phyloP scores from a whole-genome alignment of 257 asterid species.

The Haberlea rhodopensis region DNA sequence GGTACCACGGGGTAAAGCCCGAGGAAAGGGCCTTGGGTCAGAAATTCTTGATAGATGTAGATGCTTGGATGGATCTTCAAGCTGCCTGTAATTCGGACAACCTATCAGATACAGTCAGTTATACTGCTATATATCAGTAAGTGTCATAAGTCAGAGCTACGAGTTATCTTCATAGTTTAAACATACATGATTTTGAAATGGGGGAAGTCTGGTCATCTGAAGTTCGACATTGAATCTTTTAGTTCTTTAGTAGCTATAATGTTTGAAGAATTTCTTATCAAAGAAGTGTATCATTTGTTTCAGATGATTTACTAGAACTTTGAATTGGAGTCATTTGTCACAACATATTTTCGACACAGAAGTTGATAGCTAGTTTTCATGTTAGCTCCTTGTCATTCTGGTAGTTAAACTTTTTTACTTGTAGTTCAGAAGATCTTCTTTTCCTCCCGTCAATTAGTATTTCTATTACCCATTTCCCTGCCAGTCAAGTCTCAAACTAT shows the following conservation, averaged over 20 bases:
- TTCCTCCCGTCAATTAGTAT: too few relatives aligned
- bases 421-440: too few relatives aligned
- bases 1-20: constrained; percentile 86
- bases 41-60: constrained; percentile 79
- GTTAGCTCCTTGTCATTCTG: neutral
- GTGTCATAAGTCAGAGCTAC: too few relatives aligned
- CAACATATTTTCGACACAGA: neutral
- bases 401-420: too few relatives aligned
- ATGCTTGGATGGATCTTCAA: constrained; percentile 91
- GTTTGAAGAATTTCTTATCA: neutral
- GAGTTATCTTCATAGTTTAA: neutral
- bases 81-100: constrained; percentile 70
- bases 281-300: neutral
- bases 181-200: constrained; percentile 5
- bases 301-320: neutral
- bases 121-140: constrained; percentile 76
- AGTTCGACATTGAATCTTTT: neutral
- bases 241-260: neutral
- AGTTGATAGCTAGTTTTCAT: neutral
- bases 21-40: constrained; percentile 84
- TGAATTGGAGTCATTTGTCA: neutral
- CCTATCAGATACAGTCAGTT: constrained; percentile 73
- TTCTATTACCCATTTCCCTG: too few relatives aligned
- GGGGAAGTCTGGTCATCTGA: neutral
- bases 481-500: too few relatives aligned